Evolutionary conservation across 164 flowering plant species (phyloP).

Genomic region (Macadamia integrifolia): DNA sequence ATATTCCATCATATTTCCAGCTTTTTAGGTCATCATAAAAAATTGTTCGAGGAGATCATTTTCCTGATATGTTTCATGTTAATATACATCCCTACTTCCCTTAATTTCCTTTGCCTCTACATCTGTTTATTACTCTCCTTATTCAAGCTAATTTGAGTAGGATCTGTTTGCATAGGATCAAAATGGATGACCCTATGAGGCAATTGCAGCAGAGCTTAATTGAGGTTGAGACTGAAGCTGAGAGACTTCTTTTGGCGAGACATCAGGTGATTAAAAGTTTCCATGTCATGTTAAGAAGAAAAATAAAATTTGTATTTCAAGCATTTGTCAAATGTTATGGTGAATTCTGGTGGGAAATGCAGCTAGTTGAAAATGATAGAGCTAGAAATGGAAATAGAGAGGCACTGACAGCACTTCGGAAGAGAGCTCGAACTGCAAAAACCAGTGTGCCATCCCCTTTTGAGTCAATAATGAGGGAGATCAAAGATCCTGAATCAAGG

Average conservation of each 20-base stretch:
- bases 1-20: too few relatives aligned
- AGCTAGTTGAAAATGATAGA: constrained; percentile 83
- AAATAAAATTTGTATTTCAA: background rate
- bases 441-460: constrained; percentile 75
- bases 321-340: background rate
- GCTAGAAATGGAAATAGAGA: constrained; percentile 81
- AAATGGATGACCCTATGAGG: constrained; percentile 53
- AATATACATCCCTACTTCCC: too few relatives aligned
- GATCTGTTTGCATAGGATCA: background rate
- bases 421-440: constrained; percentile 71
- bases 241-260: constrained; percentile 69
- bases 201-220: constrained; percentile 41
- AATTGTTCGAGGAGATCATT: too few relatives aligned
- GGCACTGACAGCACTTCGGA: constrained; percentile 77
- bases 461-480: constrained; percentile 71
- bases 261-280: constrained; percentile 43
- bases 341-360: constrained; percentile 8
- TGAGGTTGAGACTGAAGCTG: constrained; percentile 76
- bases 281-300: background rate
- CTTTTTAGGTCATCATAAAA: too few relatives aligned
- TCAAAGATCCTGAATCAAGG: constrained; percentile 43
- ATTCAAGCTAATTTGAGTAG: too few relatives aligned
- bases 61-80: too few relatives aligned
- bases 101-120: too few relatives aligned
- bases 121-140: too few relatives aligned